phyloP scores from a whole-genome alignment of 495 filamentous ascomycete species.

The Aspergillus carlsbadensis region DNA sequence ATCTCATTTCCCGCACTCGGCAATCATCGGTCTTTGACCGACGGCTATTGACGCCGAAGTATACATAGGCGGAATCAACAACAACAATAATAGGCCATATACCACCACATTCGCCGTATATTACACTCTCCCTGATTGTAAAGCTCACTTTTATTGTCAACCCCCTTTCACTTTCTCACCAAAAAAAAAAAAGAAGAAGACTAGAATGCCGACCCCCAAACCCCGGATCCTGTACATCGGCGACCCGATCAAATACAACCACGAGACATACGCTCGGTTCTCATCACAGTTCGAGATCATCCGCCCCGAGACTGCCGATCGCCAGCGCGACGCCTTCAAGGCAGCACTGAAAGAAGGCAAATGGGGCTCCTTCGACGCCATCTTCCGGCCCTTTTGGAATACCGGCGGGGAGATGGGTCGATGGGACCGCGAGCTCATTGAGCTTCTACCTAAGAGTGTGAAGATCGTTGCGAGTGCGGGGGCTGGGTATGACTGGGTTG shows the following conservation, averaged over 20 bases:
- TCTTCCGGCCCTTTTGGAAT: constrained; percentile 78
- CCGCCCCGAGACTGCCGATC: constrained; percentile 49
- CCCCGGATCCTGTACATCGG: constrained; percentile 64
- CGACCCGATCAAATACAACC: constrained; percentile 67
- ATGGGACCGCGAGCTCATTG: constrained; percentile 72
- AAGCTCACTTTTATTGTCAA: no score
- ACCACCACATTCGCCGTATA: no score
- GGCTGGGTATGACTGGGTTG: constrained; percentile 76
- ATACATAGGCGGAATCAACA: background rate
- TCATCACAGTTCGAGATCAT: constrained; percentile 56
- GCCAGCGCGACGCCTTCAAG: constrained; percentile 58
- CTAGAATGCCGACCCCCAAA: constrained; percentile 20
- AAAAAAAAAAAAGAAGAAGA: background rate
- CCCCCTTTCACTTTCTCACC: no score
- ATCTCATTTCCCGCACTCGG: constrained; percentile 4
- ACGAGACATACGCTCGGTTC: constrained; percentile 55
- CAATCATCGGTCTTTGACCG: constrained; percentile 16
- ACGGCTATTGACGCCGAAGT: constrained; percentile 12
- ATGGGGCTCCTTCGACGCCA: constrained; percentile 72
- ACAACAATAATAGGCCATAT: background rate
- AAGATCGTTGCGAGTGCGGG: constrained; percentile 72
- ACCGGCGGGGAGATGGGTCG: constrained; percentile 75
- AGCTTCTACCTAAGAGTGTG: constrained; percentile 60
- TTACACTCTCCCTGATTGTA: no score
- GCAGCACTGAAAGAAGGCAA: constrained; percentile 58